Base-by-base conservation (phyloP, 306 rosid genomes). In the Delonix regia region DNA sequence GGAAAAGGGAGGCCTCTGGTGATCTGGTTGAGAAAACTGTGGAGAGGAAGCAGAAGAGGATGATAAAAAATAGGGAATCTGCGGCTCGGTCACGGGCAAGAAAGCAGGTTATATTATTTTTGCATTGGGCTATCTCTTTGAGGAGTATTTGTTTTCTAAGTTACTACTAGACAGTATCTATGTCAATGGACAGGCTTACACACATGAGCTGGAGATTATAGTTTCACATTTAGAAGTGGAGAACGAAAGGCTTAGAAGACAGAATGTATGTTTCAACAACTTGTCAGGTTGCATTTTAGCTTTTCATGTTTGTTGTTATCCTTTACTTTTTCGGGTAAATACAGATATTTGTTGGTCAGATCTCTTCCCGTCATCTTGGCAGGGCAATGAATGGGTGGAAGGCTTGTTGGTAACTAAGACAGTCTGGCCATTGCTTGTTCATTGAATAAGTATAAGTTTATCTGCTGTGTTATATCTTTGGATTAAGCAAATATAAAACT, bases 51-150 rank as follows among this genome's bases (percentile, higher is more conserved):
- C 97, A 95, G 75, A 95, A 95, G 83, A 87, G 99, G 81, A 95
- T 96, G 99, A 96, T 96, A 19, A 96, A 96, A 82, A 96, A 96
- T 69, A 84, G 99, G 74, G 99, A 93, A 87, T 96, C 99, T 27
- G 99, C 99, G 25, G 99, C 99, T 6, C 89, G 99, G 73, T 96
- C 99, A 61, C 85, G 99, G 42, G 98, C 97, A 47, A 87, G 99
- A 87, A 93, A 92, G 86, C 99, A 96, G 97, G 99, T 96, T 62
- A 71, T 33, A 24, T n/a, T n/a, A n/a, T 73, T 62, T 34, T 66
- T 24, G 47, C 10, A 22, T 80, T 49, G 48, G 41, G 57, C 36
- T 70, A 25, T 51, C 70, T 69, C 27, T 79, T 51, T 60, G 71
- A 57, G 41, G 79, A 53, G n/a, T 13, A 38, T 9, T 69, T 45